phyloP scores from a whole-genome alignment of 345 rosid species.

The Noccaea caerulescens region DNA sequence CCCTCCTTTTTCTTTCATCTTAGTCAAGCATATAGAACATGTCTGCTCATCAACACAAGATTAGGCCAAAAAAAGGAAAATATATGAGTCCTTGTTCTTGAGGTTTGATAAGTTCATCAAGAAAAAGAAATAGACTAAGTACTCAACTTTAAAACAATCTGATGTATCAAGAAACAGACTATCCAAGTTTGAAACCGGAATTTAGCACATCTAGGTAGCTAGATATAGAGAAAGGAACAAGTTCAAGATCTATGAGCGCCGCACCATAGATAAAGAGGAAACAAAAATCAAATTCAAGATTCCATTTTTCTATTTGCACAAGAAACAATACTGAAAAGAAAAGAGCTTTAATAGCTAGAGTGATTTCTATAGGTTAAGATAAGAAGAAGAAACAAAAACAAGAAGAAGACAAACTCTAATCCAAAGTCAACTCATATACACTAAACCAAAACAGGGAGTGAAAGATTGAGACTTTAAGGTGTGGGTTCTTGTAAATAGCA shows the following conservation, averaged over 20 bases:
- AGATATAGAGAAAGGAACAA: constrained; percentile 15
- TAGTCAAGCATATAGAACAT: constrained; percentile 86
- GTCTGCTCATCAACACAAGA: constrained; percentile 55
- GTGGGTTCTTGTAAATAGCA: constrained; percentile 33
- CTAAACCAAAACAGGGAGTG: constrained; percentile 14
- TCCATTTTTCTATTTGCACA: background rate
- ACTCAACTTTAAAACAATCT: constrained; percentile 4
- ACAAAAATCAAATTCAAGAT: constrained; percentile 3
- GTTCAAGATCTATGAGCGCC: background rate
- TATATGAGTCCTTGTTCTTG: constrained; percentile 11
- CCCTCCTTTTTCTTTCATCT: constrained; percentile 86
- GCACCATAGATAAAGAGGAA: background rate
- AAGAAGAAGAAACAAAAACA: constrained; percentile 33
- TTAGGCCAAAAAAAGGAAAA: background rate
- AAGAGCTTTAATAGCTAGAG: background rate
- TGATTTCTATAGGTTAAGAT: background rate
- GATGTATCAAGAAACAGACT: constrained; percentile 21
- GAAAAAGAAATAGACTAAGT: constrained; percentile 13
- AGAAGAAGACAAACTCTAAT: constrained; percentile 37
- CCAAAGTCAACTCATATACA: constrained; percentile 36
- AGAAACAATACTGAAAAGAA: background rate
- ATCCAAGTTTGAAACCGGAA: background rate
- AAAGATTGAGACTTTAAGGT: constrained; percentile 33
- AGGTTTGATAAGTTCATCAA: background rate
- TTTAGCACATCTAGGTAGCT: background rate